Evolutionary conservation across 2,329 filamentous ascomycete genomes (phyloP).

Genomic region (Cytospora paraplurivora): DNA sequence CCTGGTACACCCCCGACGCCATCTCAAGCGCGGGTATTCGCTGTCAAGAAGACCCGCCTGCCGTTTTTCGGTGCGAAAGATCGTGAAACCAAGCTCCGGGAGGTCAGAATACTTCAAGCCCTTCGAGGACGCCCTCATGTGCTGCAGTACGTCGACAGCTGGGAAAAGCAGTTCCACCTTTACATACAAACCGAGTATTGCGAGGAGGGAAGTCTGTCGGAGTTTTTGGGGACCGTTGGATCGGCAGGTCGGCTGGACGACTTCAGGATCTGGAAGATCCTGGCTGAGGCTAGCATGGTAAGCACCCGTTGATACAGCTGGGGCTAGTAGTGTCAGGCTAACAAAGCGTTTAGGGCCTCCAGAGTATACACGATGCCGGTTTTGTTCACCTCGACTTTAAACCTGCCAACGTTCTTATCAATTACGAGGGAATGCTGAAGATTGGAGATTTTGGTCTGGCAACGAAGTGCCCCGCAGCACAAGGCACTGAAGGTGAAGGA

Average conservation of each 20-base stretch:
- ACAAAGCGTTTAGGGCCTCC: conserved; percentile 67
- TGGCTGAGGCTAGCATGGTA: conserved; percentile 83
- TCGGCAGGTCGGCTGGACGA: conserved; percentile 87
- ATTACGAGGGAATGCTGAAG: conserved; percentile 78
- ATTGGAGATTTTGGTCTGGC: conserved; percentile 88
- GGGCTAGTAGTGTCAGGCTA: conserved; percentile 19
- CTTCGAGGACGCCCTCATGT: conserved; percentile 82
- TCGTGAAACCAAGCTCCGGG: conserved; percentile 79
- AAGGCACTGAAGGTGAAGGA: conserved; percentile 84
- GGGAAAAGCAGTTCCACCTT: conserved; percentile 82
- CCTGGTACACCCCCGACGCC: conserved; percentile 57
- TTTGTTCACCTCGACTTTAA: conserved; percentile 87
- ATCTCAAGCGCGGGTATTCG: conserved; percentile 68
- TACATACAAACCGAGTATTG: conserved; percentile 99
- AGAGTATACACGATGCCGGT: conserved; percentile 84
- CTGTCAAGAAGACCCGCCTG: conserved; percentile 90
- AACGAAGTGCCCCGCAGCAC: conserved; percentile 72
- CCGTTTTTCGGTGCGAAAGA: conserved; percentile 78
- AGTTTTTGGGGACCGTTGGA: conserved; percentile 81
- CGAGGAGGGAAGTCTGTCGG: conserved; percentile 87
- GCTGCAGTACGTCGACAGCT: conserved; percentile 79
- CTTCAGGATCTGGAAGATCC: conserved; percentile 97
- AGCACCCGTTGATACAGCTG: conserved; percentile 39
- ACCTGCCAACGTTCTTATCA: conserved; percentile 81
- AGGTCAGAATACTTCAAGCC: conserved; percentile 78